These are phyloP conservation scores for Xylaria bambusicola DNA, from an alignment of 495 filamentous ascomycete species.

Conservation along the genomic window DNA sequence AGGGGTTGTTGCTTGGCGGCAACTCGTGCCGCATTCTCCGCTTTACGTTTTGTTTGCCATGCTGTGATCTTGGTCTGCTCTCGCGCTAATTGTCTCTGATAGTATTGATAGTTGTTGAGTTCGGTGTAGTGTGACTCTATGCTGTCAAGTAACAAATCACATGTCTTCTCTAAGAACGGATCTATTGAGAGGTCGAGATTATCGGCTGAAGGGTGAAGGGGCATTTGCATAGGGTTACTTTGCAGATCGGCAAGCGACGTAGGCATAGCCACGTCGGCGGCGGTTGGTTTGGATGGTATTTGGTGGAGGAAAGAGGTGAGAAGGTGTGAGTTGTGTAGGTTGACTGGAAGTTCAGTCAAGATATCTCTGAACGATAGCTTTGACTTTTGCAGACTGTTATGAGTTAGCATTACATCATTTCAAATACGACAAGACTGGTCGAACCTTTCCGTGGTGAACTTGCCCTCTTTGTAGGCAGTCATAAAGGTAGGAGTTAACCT, in stretches of 20 bases:
- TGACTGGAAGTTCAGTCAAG: slow-evolving; percentile 85
- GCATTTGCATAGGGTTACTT: slow-evolving; percentile 53
- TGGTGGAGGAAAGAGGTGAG: slow-evolving; percentile 94
- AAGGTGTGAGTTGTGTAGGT: slow-evolving; percentile 95
- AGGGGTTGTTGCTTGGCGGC: slow-evolving; percentile 86
- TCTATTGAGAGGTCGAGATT: slow-evolving; percentile 90
- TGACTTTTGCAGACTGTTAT: slow-evolving; percentile 78
- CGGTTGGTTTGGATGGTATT: slow-evolving; percentile 59
- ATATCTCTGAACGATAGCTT: slow-evolving; percentile 93
- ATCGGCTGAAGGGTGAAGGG: slow-evolving; percentile 84
- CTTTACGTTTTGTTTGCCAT: slow-evolving; percentile 94
- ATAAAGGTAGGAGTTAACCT: slow-evolving; percentile 86
- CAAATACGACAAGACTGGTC: slow-evolving; percentile 24
- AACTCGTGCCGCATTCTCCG: slow-evolving; percentile 82
- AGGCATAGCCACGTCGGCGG: slow-evolving; percentile 67
- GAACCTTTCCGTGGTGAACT: slow-evolving; percentile 94
- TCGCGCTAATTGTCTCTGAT: slow-evolving; percentile 89
- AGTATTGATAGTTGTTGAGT: slow-evolving; percentile 98
- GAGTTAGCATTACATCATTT: slow-evolving; percentile 33
- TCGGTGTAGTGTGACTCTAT: slow-evolving; percentile 98
- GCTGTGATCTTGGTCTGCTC: slow-evolving; percentile 95
- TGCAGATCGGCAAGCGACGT: slow-evolving; percentile 73
- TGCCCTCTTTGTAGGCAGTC: slow-evolving; percentile 89
- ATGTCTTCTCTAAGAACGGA: slow-evolving; percentile 98
- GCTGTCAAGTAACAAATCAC: slow-evolving; percentile 89